These are phyloP conservation scores for Phytophthora sp. DNA, from an alignment of 352 stramenopile species.

Conservation along the genomic window DNA sequence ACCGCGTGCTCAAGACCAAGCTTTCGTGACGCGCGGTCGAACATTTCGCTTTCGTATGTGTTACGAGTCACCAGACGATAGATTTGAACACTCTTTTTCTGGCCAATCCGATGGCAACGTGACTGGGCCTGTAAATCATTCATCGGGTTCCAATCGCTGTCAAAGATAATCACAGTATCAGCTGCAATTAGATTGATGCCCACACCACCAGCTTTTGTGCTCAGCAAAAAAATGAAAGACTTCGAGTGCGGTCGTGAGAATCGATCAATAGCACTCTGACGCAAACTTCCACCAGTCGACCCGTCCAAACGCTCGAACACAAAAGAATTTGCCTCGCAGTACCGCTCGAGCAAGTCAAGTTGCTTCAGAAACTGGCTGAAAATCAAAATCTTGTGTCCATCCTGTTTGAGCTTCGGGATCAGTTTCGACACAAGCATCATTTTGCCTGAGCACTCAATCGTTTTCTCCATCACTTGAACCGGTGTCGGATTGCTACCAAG, in stretches of 20 bases:
- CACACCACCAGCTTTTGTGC: constrained; percentile 97
- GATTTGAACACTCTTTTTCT: constrained; percentile 98
- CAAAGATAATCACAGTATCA: constrained; percentile 99
- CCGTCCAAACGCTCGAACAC: constrained; percentile 92
- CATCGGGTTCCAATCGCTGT: constrained; percentile 99
- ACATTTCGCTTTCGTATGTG: constrained; percentile 99
- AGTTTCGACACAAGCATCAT: constrained; percentile 92
- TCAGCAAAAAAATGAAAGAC: constrained; percentile 99
- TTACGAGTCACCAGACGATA: constrained; percentile 98
- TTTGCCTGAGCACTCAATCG: constrained; percentile 85
- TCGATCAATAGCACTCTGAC: constrained; percentile 95
- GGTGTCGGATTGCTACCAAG: constrained; percentile 60
- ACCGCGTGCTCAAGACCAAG: constrained; percentile 99
- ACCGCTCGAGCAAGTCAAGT: constrained; percentile 94
- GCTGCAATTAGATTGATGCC: constrained; percentile 98
- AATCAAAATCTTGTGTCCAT: constrained; percentile 95
- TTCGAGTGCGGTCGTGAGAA: constrained; percentile 96
- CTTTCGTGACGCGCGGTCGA: constrained; percentile 97
- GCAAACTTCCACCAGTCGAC: constrained; percentile 86
- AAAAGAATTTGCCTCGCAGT: constrained; percentile 91
- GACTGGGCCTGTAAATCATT: constrained; percentile 89
- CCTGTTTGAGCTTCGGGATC: constrained; percentile 90
- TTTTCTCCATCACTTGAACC: constrained; percentile 80
- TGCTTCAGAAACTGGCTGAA: constrained; percentile 96
- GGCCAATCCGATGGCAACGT: constrained; percentile 98